These are phyloP conservation scores for Clonostachys sp. DNA, from an alignment of 2,329 filamentous ascomycete species.

Conservation along the genomic window DNA sequence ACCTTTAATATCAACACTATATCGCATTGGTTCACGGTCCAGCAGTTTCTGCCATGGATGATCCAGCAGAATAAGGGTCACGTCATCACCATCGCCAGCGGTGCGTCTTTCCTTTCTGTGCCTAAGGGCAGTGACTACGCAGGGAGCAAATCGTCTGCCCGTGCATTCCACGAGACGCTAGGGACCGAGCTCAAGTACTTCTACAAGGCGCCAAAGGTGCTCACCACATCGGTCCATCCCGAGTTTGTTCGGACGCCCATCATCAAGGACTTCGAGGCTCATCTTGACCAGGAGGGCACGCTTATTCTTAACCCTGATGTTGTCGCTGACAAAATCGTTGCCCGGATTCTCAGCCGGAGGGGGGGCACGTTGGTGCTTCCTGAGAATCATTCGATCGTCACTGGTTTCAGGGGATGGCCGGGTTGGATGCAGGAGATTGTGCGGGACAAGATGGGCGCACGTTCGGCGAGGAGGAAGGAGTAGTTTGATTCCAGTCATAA, in stretches of 20 bases:
- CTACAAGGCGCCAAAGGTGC: constrained; percentile 55
- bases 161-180: constrained; percentile 61
- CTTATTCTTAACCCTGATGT: constrained; percentile 15
- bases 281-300: constrained; percentile 10
- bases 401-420: constrained; percentile 26
- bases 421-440: constrained; percentile 15
- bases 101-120: constrained; percentile 52
- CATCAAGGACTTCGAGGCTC: constrained; percentile 14
- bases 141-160: constrained; percentile 56
- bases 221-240: constrained; percentile 58
- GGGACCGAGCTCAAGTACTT: constrained; percentile 45
- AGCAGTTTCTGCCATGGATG: constrained; percentile 62
- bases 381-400: constrained; percentile 5
- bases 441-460: not conserved
- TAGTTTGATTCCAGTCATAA: too few relatives aligned
- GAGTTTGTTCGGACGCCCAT: constrained; percentile 9
- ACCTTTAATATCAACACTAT: constrained; percentile 64
- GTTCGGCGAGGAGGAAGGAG: too few relatives aligned
- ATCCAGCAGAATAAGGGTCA: constrained; percentile 60
- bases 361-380: constrained; percentile 37
- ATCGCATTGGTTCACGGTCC: constrained; percentile 55
- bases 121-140: constrained; percentile 61
- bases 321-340: constrained; percentile 32
- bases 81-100: constrained; percentile 62
- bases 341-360: constrained; percentile 31